A percentile compares a stretch with the other conserved stretches of the same genome.
Evolutionary conservation across 2,329 filamentous ascomycete genomes (phyloP).

Genomic region (Teratosphaeria gauchensis): DNA sequence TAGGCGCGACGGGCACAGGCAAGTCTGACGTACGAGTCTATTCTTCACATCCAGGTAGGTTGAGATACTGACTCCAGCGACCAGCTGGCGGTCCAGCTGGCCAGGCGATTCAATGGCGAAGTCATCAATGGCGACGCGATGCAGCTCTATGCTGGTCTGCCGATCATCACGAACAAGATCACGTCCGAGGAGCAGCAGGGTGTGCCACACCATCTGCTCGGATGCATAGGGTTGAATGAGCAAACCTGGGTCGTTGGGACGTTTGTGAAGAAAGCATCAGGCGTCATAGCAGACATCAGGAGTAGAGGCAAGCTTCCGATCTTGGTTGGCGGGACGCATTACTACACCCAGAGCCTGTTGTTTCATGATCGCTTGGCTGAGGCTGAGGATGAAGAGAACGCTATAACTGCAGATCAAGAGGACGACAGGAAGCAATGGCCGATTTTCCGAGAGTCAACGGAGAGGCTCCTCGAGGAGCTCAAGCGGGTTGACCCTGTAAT

Average conservation of each 20-base stretch:
- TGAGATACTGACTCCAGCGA: conserved; percentile 28
- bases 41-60: background rate
- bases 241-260: conserved; percentile 74
- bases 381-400: background rate
- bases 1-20: conserved; percentile 86
- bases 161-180: conserved; percentile 94
- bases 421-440: conserved; percentile 40
- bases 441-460: conserved; percentile 45
- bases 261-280: conserved; percentile 62
- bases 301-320: conserved; percentile 73
- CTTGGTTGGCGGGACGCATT: conserved; percentile 87
- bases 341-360: conserved; percentile 82
- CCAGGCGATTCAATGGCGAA: conserved; percentile 75
- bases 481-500: conserved; percentile 77
- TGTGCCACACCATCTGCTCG: conserved; percentile 80
- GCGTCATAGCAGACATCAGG: conserved; percentile 67
- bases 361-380: conserved; percentile 63
- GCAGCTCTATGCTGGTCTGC: conserved; percentile 88
- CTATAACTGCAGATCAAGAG: conserved; percentile 27
- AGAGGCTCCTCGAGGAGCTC: conserved; percentile 62
- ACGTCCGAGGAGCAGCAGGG: conserved; percentile 62
- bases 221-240: conserved; percentile 63
- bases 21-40: conserved; percentile 66
- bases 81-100: conserved; percentile 82
- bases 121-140: conserved; percentile 96